Percentiles rank a stretch among this genome's conserved stretches.
Conservation (phyloP, 2,329 filamentous ascomycete species). For the Talaromyces sp. region DNA sequence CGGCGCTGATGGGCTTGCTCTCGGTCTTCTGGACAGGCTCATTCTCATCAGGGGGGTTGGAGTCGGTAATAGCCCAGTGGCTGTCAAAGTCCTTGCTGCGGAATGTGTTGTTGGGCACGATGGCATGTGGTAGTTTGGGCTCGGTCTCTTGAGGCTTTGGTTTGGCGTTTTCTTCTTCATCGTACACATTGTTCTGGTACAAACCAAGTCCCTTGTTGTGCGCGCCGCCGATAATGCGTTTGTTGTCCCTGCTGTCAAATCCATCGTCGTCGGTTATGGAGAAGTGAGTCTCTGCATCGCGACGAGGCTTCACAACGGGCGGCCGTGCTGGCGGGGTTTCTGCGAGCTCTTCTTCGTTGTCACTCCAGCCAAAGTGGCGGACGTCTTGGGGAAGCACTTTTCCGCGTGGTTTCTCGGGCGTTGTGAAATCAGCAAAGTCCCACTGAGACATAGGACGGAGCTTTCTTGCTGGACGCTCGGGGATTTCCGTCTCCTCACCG, state of each 20-base stretch:
- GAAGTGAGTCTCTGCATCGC: conserved; percentile 77
- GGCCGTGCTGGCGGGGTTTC: conserved; percentile 45
- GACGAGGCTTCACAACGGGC: conserved; percentile 63
- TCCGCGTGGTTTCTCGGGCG: conserved; percentile 67
- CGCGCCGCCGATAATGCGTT: conserved; percentile 40
- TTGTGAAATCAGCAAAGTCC: conserved; percentile 83
- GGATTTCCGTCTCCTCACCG: conserved; percentile 25
- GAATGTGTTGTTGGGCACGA: conserved; percentile 67
- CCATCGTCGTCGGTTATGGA: conserved; percentile 69
- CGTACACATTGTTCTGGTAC: conserved; percentile 72
- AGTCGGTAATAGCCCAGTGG: conserved; percentile 73
- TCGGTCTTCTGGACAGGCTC: conserved; percentile 32
- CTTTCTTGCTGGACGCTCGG: conserved; percentile 21
- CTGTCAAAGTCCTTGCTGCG: conserved; percentile 71
- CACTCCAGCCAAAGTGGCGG: conserved; percentile 71
- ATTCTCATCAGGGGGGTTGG: conserved; percentile 16
- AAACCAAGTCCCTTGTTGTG: conserved; percentile 66
- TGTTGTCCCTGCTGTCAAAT: conserved; percentile 46
- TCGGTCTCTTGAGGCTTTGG: conserved; percentile 16
- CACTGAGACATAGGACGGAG: conserved; percentile 65
- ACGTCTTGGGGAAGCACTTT: conserved; percentile 64
- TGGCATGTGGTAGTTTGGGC: conserved; percentile 48
- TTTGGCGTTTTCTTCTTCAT: conserved; percentile 49
- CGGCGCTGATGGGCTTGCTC: conserved; percentile 47
- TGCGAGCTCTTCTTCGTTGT: conserved; percentile 50